A percentile compares a stretch with the other conserved stretches of the same genome.
These are phyloP conservation scores for Penicillium paradoxum DNA, from an alignment of 495 filamentous ascomycete species.

Conservation along the genomic window DNA sequence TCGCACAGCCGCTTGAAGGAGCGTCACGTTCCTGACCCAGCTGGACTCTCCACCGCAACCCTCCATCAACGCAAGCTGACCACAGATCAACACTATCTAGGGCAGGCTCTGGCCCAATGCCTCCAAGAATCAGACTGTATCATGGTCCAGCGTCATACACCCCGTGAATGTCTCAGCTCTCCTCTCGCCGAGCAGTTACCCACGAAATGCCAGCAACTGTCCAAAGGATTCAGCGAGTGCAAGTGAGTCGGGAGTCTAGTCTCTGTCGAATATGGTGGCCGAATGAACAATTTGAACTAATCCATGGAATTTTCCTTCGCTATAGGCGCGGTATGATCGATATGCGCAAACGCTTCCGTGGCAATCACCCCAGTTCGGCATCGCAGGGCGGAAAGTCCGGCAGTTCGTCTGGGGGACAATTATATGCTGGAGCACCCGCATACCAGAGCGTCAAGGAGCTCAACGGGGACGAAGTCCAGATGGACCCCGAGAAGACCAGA, in stretches of 20 bases:
- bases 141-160: conserved; percentile 79
- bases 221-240: conserved; percentile 89
- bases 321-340: conserved; percentile 80
- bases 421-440: conserved; percentile 76
- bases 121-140: conserved; percentile 94
- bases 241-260: conserved; percentile 50
- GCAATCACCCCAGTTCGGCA: conserved; percentile 80
- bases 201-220: conserved; percentile 83
- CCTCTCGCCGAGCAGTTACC: conserved; percentile 76
- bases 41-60: conserved; percentile 1
- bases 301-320: not conserved
- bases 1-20: not conserved
- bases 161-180: conserved; percentile 79
- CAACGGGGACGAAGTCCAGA: conserved; percentile 44
- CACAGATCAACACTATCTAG: conserved; percentile 41
- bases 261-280: not conserved
- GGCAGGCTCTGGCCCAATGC: conserved; percentile 85
- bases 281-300: not conserved
- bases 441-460: conserved; percentile 52
- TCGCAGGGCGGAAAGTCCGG: conserved; percentile 49
- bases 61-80: conserved; percentile 10
- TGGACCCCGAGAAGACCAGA: conserved; percentile 49
- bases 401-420: conserved; percentile 38
- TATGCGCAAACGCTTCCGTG: conserved; percentile 97
- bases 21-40: conserved; percentile 1